Base-by-base conservation (phyloP, 2,329 filamentous ascomycete genomes). In the Ceratocystis destructans region DNA sequence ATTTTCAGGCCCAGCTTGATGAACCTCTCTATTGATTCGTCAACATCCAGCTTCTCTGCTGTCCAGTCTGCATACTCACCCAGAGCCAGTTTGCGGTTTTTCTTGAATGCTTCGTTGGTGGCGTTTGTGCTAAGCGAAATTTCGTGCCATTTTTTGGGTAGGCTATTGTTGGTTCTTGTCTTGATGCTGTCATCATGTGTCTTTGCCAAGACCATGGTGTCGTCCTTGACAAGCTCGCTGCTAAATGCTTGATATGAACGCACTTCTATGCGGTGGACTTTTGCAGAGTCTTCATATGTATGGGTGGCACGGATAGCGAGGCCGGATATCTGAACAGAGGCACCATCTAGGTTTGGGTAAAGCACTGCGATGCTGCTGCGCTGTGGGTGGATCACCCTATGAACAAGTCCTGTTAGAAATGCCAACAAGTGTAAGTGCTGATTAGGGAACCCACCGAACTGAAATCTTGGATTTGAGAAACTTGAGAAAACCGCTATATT, bases 81-180 rank as follows among this genome's bases (percentile, higher is more conserved):
- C 31, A 64, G 45, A 3, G 28, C n/a, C 25, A 64, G 33, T n/a
- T 53, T 46, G 25, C 61, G 44, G 17, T 55, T 64, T 28, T 53
- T 17, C 62, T 50, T 48, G 12, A 64, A 17, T 33, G 31, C 28
- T n/a, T 53, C 48, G 17, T 17, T 48, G 48, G 41, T 37, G 15
- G 22, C n/a, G 4, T 33, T 22, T 37, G 62, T 53, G 17, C 33
- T 37, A 3, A 64, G 46, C 4, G 62, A 64, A 33, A 64, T 53
- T 48, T 64, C 62, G 22, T 64, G 48, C 62, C 46, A 64, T 31
- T 55, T 48, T 7, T 25, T 12, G 4, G 62, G 62, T 22, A 64
- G 62, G 20, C 62, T 46, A n/a, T 48, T 37, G 45, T 37, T 41
- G 33, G 28, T 10, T n/a, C 7, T 33, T n/a, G 28, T 17, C 25